Base-by-base conservation (phyloP, 768 basidiomycete genomes). In the Pulveroboletus sp. region DNA sequence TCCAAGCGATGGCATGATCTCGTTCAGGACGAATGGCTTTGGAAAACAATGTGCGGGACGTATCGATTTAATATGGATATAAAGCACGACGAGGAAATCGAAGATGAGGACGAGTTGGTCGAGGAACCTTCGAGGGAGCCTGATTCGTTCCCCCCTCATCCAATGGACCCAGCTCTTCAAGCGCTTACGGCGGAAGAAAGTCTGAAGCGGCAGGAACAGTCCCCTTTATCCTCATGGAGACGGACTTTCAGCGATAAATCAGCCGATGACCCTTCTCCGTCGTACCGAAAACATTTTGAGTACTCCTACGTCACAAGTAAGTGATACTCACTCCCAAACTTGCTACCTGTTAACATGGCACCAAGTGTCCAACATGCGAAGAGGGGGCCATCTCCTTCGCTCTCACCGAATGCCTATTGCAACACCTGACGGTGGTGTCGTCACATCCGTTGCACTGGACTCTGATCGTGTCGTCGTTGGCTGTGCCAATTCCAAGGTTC, bases 361-460 rank as follows among this genome's bases (percentile, higher is more conserved):
- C 44, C 41, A 58, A 91, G 90, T 87, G 68, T 79, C 80, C 32
- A 87, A 89, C 57, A 93, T 93, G 89, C 77, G 86, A 13, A 74
- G 76, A 29, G 87, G 87, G 2, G 91, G 91, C 2, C 74, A 73
- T 8, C 64, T 92, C 4, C 74, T 94, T 9, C 80, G 81, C 5
- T 74, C 80, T 1, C 88, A 90, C 61, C 76, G 78, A 23, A 71
- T 80, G 35, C 66, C 71, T 13, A 68, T 72, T 43, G 57, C 67
- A 29, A 67, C 67, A 34, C 67, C 68, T 5, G 76, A 78, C 34
- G 59, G 80, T 30, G 84, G 83, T 14, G 85, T 90, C 26, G 88
- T 97, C 23, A 96, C 95, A 0, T 89, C 87, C 5, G 76, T 94
- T 19, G 89, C 93, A 0, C 73, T 97, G 42, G 90, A 95, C 67